Percentiles rank a stretch among this genome's conserved stretches.
These are phyloP conservation scores for Aspergillus novoparasiticus DNA, from an alignment of 2,329 filamentous ascomycete species.

Conservation along the genomic window DNA sequence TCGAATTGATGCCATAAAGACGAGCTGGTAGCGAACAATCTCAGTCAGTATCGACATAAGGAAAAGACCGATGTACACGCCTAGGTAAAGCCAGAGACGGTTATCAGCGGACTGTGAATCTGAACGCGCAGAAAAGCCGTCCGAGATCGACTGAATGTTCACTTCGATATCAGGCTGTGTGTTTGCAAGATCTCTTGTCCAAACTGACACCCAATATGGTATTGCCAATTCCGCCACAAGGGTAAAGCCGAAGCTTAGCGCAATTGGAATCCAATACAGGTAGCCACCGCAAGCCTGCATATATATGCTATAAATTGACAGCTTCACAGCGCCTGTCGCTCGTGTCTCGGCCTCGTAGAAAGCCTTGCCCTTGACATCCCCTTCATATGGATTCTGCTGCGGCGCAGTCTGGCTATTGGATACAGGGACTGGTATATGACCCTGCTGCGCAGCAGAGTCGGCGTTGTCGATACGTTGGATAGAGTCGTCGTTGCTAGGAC, in stretches of 20 bases:
- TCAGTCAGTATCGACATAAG: conserved; percentile 4
- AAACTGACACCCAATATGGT: conserved; percentile 10
- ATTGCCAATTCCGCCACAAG: conserved; percentile 7
- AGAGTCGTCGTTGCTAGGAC: conserved; percentile 35
- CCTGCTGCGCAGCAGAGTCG: neutral
- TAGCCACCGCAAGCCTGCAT: conserved; percentile 67
- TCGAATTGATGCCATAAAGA: conserved; percentile 66
- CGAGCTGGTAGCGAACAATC: conserved; percentile 61
- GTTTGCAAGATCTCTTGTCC: neutral
- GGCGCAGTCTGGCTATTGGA: too few species aligned
- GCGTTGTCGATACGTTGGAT: neutral
- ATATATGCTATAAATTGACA: conserved; percentile 66
- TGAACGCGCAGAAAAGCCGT: neutral
- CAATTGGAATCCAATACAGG: conserved; percentile 60
- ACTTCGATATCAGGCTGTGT: neutral
- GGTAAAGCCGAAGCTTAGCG: conserved; percentile 52
- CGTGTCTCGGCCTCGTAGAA: conserved; percentile 71
- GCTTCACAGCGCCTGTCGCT: conserved; percentile 69
- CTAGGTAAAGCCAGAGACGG: conserved; percentile 1
- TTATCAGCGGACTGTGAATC: neutral
- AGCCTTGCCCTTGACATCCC: conserved; percentile 61
- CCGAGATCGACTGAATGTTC: neutral
- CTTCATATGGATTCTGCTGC: conserved; percentile 9
- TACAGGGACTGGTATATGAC: neutral
- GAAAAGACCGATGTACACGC: conserved; percentile 8